phyloP scores from a whole-genome alignment of 768 basidiomycete genomes.

The Asterophora lycoperdoides region DNA sequence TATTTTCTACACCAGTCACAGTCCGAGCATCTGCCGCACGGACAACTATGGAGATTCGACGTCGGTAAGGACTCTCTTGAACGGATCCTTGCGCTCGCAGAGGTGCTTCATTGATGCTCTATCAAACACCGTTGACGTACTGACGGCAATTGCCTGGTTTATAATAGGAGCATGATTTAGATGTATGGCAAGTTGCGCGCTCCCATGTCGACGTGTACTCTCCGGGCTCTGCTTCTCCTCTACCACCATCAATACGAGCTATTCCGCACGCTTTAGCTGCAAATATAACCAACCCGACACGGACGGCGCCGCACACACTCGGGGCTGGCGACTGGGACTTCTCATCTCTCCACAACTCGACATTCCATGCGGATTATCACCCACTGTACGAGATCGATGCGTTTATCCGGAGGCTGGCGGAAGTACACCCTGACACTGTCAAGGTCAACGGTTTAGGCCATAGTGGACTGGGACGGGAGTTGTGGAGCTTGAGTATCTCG shows the following conservation, averaged over 20 bases:
- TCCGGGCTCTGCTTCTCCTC: conserved; percentile 3
- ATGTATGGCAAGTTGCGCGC: conserved; percentile 47
- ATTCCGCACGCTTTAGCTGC: conserved; percentile 8
- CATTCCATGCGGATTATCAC: conserved; percentile 49
- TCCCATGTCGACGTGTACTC: conserved; percentile 48
- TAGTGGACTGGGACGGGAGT: conserved; percentile 54
- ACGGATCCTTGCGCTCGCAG: conserved; percentile 9
- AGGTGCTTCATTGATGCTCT: conserved; percentile 5
- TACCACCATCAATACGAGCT: conserved; percentile 13
- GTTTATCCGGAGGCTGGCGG: conserved; percentile 48
- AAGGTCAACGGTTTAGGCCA: conserved; percentile 49
- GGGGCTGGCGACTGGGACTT: conserved; percentile 37
- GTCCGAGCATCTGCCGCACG: conserved; percentile 9
- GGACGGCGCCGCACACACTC: conserved; percentile 1
- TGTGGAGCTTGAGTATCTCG: conserved; percentile 50
- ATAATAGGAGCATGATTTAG: conserved; percentile 38
- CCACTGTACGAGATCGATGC: conserved; percentile 47
- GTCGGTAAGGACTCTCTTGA: conserved; percentile 5
- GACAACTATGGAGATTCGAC: conserved; percentile 19
- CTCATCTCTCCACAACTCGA: conserved; percentile 30
- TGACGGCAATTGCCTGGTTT: neutral
- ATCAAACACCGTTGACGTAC: neutral
- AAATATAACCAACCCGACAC: conserved; percentile 15
- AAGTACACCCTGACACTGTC: conserved; percentile 43
- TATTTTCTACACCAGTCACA: conserved; percentile 6